Evolutionary conservation across 768 basidiomycete species (phyloP).

Genomic region (Russula vinacea): DNA sequence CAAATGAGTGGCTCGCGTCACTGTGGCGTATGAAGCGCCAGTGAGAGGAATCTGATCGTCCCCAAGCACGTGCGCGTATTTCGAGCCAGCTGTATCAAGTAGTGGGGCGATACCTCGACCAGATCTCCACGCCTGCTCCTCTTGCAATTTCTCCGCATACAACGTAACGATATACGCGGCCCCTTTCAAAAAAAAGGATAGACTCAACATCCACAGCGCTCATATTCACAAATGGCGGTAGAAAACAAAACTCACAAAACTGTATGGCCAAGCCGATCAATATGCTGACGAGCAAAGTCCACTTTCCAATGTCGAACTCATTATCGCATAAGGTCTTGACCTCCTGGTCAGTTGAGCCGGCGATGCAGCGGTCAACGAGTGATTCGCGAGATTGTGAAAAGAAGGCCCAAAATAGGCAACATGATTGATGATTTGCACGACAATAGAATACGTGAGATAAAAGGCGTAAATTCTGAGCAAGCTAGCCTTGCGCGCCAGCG

Average conservation of each 20-base stretch:
- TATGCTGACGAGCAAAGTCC: slow-evolving; percentile 3
- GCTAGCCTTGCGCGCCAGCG: slow-evolving; percentile 20
- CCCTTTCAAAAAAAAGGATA: slow-evolving; percentile 4
- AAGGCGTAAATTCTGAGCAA: slow-evolving; percentile 23
- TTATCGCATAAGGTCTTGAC: slow-evolving; percentile 13
- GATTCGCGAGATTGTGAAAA: slow-evolving; percentile 10
- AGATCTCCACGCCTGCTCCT: slow-evolving; percentile 9
- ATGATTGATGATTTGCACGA: slow-evolving; percentile 16
- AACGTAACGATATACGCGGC: slow-evolving; percentile 23
- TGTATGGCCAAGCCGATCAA: slow-evolving; percentile 15
- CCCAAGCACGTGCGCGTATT: slow-evolving; percentile 9
- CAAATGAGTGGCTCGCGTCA: slow-evolving; percentile 14
- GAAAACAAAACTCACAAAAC: slow-evolving; percentile 11
- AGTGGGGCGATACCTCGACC: neutral
- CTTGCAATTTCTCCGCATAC: slow-evolving; percentile 14
- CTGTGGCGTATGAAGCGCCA: slow-evolving; percentile 7
- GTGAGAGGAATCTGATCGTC: slow-evolving; percentile 12
- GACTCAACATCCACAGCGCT: neutral
- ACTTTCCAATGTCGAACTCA: slow-evolving; percentile 5
- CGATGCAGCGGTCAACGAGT: slow-evolving; percentile 22
- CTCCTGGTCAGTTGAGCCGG: slow-evolving; percentile 16
- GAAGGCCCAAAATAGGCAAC: slow-evolving; percentile 8
- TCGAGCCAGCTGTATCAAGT: neutral
- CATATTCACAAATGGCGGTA: neutral
- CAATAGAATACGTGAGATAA: slow-evolving; percentile 11